phyloP scores from a whole-genome alignment of 441 rosid species.

The Brassica balearica region DNA sequence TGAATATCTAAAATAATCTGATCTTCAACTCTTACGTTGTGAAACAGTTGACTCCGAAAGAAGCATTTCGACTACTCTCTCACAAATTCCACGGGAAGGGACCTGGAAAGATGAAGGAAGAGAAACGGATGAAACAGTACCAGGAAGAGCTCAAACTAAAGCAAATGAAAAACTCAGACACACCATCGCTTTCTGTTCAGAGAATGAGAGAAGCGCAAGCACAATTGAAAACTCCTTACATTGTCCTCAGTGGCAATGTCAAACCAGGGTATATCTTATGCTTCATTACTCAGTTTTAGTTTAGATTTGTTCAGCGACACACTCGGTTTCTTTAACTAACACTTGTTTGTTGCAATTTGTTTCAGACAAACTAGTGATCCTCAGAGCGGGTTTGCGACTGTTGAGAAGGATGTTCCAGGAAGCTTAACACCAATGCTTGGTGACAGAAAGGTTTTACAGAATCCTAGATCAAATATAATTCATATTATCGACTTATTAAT shows the following conservation, averaged over 20 bases:
- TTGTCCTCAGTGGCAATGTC: conserved; percentile 96
- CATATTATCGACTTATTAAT: background rate
- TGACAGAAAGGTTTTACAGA: conserved; percentile 72
- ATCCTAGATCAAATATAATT: conserved; percentile 5
- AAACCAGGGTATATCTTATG: conserved; percentile 79
- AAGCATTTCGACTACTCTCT: conserved; percentile 83
- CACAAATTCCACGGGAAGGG: conserved; percentile 99
- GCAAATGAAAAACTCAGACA: conserved; percentile 97
- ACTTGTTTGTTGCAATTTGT: conserved; percentile 28
- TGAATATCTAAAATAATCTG: background rate
- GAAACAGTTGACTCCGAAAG: conserved; percentile 91
- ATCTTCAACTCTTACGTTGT: conserved; percentile 15
- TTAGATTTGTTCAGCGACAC: conserved; percentile 1
- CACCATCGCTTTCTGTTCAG: conserved; percentile 87
- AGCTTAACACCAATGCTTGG: conserved; percentile 99
- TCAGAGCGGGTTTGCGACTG: conserved; percentile 84
- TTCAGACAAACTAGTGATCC: conserved; percentile 92
- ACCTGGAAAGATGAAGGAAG: conserved; percentile 99
- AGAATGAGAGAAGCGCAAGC: conserved; percentile 99
- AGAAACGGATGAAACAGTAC: conserved; percentile 92
- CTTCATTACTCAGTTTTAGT: conserved; percentile 14
- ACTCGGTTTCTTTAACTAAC: conserved; percentile 4
- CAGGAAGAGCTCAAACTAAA: conserved; percentile 87
- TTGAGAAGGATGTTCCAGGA: conserved; percentile 90
- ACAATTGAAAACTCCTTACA: conserved; percentile 87